Base-by-base conservation (phyloP, 495 filamentous ascomycete genomes). In the Trichoderma erinaceum region DNA sequence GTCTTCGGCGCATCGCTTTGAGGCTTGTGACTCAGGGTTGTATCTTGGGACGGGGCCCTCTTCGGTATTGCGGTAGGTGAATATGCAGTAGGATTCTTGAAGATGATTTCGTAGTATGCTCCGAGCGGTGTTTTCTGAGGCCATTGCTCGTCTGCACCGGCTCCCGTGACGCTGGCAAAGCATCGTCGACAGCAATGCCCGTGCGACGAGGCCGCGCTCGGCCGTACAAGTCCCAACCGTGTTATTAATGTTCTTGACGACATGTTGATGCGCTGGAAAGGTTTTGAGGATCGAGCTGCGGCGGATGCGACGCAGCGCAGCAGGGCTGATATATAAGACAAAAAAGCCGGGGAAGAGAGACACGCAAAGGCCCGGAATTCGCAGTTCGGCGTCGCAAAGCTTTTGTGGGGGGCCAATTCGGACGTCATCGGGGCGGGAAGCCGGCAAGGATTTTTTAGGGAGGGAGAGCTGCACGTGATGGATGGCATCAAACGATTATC, bases 41-140 rank as follows among this genome's bases (percentile, higher is more conserved):
- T 66, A 67, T 68, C 46, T 25, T 68, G 66, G 21, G 65, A 35
- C n/a, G 69, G 79, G 75, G 5, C 74, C 4, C 77, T 76, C 64
- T 78, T 71, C n/a, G 80, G 74, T 64, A 78, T 76, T 21, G 70
- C 66, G 56, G 75, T 66, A 38, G 44, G 44, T 77, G 77, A 44
- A 80, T 71, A 12, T 70, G 70, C 29, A 75, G 75, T 27, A 4
- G 79, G 82, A 21, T 77, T 75, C 69, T 78, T 74, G 58, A 85
- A 76, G 41, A 85, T 74, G 66, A 78, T 75, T 68, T 79, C 77
- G 69, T 83, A 81, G 70, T 79, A 85, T 65, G 74, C 56, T 10
- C 76, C 78, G 27, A 76, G 69, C 4, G 77, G 77, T 44, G 71
- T 69, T 7, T 78, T 80, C 61, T 81, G 77, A 43, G 63, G 63